Conservation (phyloP, 257 asterid genomes). For the Forsythia suspensa region DNA sequence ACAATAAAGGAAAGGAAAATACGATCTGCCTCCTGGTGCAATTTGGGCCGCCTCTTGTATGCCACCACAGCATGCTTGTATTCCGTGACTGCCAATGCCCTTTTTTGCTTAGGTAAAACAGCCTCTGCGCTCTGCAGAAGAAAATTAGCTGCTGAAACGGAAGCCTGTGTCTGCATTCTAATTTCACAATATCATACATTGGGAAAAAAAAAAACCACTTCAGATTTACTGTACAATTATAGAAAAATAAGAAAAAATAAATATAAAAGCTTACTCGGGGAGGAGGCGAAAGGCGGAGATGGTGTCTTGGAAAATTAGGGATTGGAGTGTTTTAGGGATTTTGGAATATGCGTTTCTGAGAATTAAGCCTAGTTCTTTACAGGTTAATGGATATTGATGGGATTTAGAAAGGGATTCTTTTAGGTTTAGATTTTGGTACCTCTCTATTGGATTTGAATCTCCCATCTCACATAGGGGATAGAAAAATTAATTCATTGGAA, state of each 20-base stretch:
- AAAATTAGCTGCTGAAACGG: conserved; percentile 59
- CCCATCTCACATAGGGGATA: conserved; percentile 22
- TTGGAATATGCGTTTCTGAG: conserved; percentile 54
- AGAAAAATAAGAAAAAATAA: neutral
- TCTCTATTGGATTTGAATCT: conserved; percentile 29
- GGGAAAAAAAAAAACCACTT: neutral
- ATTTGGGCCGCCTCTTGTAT: conserved; percentile 60
- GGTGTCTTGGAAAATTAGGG: conserved; percentile 64
- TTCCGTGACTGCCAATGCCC: conserved; percentile 56
- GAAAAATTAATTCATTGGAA: neutral
- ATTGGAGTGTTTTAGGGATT: conserved; percentile 60
- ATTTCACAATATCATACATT: conserved; percentile 7
- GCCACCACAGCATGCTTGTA: conserved; percentile 73
- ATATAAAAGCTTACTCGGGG: conserved; percentile 47
- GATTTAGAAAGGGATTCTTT: conserved; percentile 51
- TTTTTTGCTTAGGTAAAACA: conserved; percentile 76
- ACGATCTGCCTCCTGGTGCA: conserved; percentile 52
- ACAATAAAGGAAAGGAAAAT: neutral
- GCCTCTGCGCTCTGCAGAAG: conserved; percentile 74
- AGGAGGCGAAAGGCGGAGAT: conserved; percentile 74
- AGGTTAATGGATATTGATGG: conserved; percentile 47
- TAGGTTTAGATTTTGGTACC: conserved; percentile 52
- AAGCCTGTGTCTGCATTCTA: conserved; percentile 64
- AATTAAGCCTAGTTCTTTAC: conserved; percentile 62
- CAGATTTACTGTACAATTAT: neutral